phyloP scores from a whole-genome alignment of 148 eudicot species.

The Oxyria digyna region DNA sequence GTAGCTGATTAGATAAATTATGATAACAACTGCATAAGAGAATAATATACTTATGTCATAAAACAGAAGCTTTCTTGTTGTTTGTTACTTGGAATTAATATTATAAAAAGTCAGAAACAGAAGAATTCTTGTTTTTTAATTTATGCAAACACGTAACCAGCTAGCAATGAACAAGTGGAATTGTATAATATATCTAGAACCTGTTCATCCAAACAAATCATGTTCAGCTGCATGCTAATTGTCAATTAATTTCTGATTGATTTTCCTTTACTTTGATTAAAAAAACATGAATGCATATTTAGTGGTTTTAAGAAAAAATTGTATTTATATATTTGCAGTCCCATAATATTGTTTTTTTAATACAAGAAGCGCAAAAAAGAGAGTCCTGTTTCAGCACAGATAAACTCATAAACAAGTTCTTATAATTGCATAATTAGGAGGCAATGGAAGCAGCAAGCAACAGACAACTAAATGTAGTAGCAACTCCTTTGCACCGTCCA shows the following conservation, averaged over 20 bases:
- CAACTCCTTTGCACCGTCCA: conserved; percentile 2
- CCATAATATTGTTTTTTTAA: neutral
- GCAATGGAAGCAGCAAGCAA: neutral
- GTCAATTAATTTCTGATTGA: neutral
- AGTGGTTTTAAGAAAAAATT: neutral
- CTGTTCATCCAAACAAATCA: neutral
- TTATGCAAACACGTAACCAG: conserved; percentile 1
- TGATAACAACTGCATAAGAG: neutral
- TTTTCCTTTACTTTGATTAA: neutral
- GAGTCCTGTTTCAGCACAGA: neutral
- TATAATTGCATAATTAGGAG: neutral
- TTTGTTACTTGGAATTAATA: neutral
- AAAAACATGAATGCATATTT: neutral
- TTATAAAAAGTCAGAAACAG: neutral
- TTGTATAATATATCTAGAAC: neutral
- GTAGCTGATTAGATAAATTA: neutral
- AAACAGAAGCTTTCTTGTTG: neutral
- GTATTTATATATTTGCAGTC: neutral
- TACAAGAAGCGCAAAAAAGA: neutral
- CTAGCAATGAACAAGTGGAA: neutral
- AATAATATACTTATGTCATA: neutral
- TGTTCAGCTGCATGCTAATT: neutral
- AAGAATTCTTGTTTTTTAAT: neutral
- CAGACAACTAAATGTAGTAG: neutral
- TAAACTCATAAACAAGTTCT: neutral